Conservation (phyloP, 257 asterid species). For the Salvia splendens region DNA sequence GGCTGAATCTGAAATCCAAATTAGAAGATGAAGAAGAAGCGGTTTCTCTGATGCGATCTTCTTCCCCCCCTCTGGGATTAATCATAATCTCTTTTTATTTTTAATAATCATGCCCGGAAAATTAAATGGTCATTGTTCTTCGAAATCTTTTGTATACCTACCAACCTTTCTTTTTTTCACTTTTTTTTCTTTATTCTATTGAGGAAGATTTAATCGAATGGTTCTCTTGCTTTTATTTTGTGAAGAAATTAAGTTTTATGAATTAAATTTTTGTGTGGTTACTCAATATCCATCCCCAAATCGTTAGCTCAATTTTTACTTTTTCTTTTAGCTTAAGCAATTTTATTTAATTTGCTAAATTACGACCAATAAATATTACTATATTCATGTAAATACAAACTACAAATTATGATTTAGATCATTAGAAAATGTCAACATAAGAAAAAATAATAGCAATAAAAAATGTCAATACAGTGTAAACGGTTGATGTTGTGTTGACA, state of each 20-base stretch:
- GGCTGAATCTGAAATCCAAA: constrained; percentile 88
- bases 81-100: constrained; percentile 16
- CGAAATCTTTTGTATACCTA: not conserved
- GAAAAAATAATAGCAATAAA: too few relatives aligned
- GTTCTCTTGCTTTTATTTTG: not conserved
- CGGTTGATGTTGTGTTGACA: too few relatives aligned
- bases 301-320: too few relatives aligned
- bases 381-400: too few relatives aligned
- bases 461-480: too few relatives aligned
- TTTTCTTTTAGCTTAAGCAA: too few relatives aligned
- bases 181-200: not conserved
- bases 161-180: not conserved
- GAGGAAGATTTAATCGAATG: not conserved
- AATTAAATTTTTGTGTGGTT: not conserved
- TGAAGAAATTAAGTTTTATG: not conserved
- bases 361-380: not conserved
- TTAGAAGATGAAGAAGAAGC: constrained; percentile 50
- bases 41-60: constrained; percentile 48
- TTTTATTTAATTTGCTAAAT: not conserved
- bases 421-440: too few relatives aligned
- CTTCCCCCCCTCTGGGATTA: constrained; percentile 42
- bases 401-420: too few relatives aligned
- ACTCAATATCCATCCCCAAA: not conserved
- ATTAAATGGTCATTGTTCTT: constrained; percentile 1
- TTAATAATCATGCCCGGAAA: not conserved